phyloP scores from a whole-genome alignment of 2,329 filamentous ascomycete species.

The Apiospora kogelbergensis region DNA sequence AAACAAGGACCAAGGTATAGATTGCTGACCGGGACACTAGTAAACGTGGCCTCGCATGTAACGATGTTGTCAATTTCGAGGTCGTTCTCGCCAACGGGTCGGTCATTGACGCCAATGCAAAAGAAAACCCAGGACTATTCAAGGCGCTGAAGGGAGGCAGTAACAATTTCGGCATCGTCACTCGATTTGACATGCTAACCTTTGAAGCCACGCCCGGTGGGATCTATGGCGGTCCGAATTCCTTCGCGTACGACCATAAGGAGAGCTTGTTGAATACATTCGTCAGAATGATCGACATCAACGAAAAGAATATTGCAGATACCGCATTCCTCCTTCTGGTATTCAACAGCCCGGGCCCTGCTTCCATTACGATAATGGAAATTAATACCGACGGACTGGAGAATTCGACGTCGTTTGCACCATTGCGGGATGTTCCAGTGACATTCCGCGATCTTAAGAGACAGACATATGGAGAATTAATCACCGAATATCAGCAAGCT shows the following conservation, averaged over 20 bases:
- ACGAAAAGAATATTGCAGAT: not conserved
- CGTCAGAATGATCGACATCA: not conserved
- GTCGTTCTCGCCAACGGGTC: not conserved
- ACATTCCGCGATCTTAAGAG: not conserved
- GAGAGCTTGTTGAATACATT: not conserved
- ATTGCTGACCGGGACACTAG: not conserved
- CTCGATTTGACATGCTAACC: not conserved
- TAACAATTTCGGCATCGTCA: slow-evolving; percentile 5
- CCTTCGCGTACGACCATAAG: not conserved
- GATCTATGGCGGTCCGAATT: not conserved
- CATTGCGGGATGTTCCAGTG: not conserved
- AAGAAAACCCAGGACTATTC: not conserved
- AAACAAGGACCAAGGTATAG: no score
- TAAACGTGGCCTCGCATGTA: not conserved
- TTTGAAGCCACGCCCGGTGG: not conserved
- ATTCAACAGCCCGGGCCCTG: not conserved
- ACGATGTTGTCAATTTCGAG: not conserved
- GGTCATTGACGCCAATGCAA: not conserved
- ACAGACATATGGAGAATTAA: not conserved
- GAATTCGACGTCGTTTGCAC: not conserved
- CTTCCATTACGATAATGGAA: not conserved
- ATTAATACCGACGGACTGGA: not conserved
- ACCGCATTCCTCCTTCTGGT: not conserved
- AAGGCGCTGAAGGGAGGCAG: not conserved
- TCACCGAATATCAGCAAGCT: not conserved